Evolutionary conservation across 306 rosid species (phyloP), one percentile per base, ranked within the genome.

Genomic region (Prosopis cineraria): DNA sequence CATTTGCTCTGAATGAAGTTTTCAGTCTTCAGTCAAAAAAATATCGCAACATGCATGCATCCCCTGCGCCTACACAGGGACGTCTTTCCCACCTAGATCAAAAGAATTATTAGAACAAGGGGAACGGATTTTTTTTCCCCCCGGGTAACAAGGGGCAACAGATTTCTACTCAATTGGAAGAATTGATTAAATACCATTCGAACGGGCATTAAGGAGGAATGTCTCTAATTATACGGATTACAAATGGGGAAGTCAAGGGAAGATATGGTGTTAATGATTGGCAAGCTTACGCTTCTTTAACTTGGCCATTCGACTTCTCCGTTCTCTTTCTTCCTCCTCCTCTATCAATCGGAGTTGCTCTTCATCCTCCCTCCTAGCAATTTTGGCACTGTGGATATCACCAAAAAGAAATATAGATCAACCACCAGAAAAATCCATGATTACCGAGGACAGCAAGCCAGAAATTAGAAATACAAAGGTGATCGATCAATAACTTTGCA

Each of bases 291-390:
- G 91, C 87, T 73, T 90, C 87, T 88, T 86, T 27, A 68, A 73
- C 80, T 73, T 90, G 25, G 72, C 70, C 81, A 65, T 5, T 41
- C 79, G 70, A 17, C 83, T 78, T 79, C 58, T 47, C 31, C 86
- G 83, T 48, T 79, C 82, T 56, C 81, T 78, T 79, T 83, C 85
- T 41, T 88, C 97, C 69, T 88, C 92, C 65, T 78, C 88, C 70
- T 88, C 84, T 59, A 88, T 78, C 85, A 84, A 33, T 74, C 84
- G 77, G 25, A 68, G 85, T 67, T 90, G 84, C 82, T 89, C 91
- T 60, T 90, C 97, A 66, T 92, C 97, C 83, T 92, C 97, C 83
- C 58, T 1, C 75, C 9, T 83, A 5, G 82, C 97, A 43, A 90
- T 86, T 82, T 0, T 31, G 3, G 73, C 84, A 86, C 97, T 90